A percentile compares a stretch with the other conserved stretches of the same genome.
Conservation (phyloP, 306 rosid genomes). For the Bauhinia variegata region DNA sequence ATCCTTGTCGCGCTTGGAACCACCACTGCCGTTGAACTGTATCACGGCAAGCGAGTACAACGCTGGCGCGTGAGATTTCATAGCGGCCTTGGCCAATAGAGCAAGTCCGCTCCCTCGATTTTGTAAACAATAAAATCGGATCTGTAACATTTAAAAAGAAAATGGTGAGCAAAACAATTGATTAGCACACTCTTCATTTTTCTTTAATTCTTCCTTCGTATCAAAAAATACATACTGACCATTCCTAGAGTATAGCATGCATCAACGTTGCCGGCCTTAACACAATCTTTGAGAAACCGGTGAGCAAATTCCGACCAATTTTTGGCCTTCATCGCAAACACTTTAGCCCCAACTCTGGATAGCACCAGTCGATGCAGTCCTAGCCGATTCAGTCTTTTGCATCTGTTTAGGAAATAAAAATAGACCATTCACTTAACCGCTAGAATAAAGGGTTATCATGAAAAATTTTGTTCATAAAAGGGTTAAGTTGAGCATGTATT, state of each 20-base stretch:
- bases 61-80: conserved; percentile 67
- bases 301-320: conserved; percentile 75
- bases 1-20: conserved; percentile 60
- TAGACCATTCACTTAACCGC: not conserved
- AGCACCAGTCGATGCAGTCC: conserved; percentile 65
- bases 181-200: not conserved
- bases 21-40: conserved; percentile 96
- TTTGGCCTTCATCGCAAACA: conserved; percentile 48
- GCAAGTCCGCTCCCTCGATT: conserved; percentile 68
- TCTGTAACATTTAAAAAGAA: conserved; percentile 40
- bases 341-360: conserved; percentile 58
- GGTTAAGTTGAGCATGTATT: no score
- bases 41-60: conserved; percentile 83
- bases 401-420: conserved; percentile 42
- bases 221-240: conserved; percentile 49
- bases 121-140: conserved; percentile 82
- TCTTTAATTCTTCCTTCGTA: not conserved
- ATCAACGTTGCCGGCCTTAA: conserved; percentile 69
- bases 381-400: conserved; percentile 66
- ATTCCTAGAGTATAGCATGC: conserved; percentile 91
- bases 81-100: conserved; percentile 80
- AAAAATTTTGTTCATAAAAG: no score
- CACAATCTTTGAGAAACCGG: conserved; percentile 65
- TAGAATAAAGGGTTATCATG: no score
- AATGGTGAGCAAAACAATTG: not conserved